A percentile compares a stretch with the other conserved stretches of the same genome.
Evolutionary conservation across 2,329 filamentous ascomycete species (phyloP).

Genomic region (Hymenoscyphus salicellus): DNA sequence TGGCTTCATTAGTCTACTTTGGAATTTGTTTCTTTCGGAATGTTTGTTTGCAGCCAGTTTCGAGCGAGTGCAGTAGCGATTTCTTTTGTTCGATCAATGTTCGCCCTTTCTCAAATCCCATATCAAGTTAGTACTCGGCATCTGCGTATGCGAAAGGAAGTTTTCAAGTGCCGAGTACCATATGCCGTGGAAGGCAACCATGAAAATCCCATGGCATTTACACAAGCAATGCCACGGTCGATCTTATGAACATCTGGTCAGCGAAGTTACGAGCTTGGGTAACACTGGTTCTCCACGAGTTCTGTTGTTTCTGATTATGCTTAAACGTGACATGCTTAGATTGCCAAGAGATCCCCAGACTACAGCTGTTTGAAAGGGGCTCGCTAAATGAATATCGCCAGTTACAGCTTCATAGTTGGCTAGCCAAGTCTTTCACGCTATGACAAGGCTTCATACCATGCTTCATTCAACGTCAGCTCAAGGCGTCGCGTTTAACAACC

Average conservation of each 20-base stretch:
- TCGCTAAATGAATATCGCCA: conserved; percentile 4
- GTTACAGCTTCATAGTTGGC: neutral
- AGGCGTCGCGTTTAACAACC: neutral
- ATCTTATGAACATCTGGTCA: conserved; percentile 5
- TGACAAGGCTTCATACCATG: conserved; percentile 1
- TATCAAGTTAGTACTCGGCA: neutral
- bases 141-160: neutral
- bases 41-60: neutral
- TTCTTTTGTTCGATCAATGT: neutral
- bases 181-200: neutral
- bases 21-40: neutral
- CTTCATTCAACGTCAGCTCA: conserved; percentile 19
- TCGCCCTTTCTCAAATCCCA: neutral
- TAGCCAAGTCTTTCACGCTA: neutral
- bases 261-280: neutral
- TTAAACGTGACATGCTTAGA: conserved; percentile 19
- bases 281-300: neutral
- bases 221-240: neutral
- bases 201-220: neutral
- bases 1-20: too few species aligned
- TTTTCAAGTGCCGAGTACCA: neutral
- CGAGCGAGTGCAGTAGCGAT: neutral
- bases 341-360: conserved; percentile 18
- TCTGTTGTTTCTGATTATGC: conserved; percentile 10
- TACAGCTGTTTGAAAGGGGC: conserved; percentile 6